These are phyloP conservation scores for Colletotrichum cuscutae DNA, from an alignment of 2,329 filamentous ascomycete genomes.

Conservation along the genomic window DNA sequence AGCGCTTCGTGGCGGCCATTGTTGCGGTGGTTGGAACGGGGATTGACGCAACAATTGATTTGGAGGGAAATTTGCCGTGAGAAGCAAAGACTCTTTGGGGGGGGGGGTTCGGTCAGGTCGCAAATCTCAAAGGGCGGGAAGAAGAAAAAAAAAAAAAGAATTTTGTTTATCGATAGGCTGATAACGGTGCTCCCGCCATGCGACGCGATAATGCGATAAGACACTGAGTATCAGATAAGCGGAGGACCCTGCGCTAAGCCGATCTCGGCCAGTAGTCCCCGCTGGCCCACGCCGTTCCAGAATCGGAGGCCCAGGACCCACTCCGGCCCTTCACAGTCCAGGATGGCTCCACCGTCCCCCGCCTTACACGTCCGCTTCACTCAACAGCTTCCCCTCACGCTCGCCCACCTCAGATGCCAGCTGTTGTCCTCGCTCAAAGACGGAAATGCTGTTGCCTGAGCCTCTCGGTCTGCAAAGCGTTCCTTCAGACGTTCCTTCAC, in stretches of 20 bases:
- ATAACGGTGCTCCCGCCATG: background rate
- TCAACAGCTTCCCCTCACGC: background rate
- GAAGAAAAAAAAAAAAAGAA: background rate
- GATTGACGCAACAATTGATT: background rate
- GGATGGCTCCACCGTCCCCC: background rate
- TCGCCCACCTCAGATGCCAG: constrained; percentile 14
- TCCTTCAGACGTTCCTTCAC: background rate
- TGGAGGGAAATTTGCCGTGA: background rate
- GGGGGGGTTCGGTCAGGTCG: background rate
- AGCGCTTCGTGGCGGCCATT: constrained; percentile 55
- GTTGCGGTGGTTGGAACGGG: background rate
- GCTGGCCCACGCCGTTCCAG: background rate
- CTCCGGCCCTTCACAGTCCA: background rate
- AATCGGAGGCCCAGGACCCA: constrained; percentile 19
- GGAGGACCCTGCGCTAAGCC: constrained; percentile 12
- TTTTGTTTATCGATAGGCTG: constrained; percentile 27
- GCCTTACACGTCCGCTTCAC: constrained; percentile 5
- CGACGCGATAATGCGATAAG: background rate
- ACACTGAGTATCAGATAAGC: background rate
- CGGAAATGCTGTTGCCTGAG: background rate
- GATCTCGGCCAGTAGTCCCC: background rate
- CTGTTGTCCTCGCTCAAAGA: background rate
- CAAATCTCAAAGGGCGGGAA: background rate
- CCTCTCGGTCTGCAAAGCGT: background rate
- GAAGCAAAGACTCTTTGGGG: background rate